A percentile compares a stretch with the other conserved stretches of the same genome.
These are phyloP conservation scores for Lachancea nothofagi DNA, from an alignment of 805 yeast species.

Conservation along the genomic window DNA sequence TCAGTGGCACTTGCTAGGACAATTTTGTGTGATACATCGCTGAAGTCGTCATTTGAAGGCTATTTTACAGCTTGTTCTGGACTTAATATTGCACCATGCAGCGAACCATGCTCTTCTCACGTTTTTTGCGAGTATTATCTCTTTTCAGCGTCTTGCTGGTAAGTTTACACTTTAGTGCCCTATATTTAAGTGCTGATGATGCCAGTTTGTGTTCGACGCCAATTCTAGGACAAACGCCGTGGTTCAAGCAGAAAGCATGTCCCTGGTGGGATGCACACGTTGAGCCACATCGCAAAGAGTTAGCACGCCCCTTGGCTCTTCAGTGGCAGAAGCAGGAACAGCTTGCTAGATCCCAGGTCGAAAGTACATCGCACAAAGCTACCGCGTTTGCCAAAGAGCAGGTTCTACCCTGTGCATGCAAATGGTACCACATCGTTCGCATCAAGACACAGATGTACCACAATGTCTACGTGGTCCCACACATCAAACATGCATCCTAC, in stretches of 20 bases:
- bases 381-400: slow-evolving; percentile 1
- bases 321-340: slow-evolving; percentile 1
- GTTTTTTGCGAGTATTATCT: not conserved
- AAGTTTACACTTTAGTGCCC: not conserved
- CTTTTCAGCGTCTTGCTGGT: not conserved
- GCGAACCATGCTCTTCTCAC: no score
- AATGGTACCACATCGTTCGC: slow-evolving; percentile 1
- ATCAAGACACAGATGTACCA: slow-evolving; percentile 14
- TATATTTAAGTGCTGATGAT: not conserved
- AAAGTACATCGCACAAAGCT: not conserved
- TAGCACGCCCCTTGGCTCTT: slow-evolving; percentile 1
- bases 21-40: no score
- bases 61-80: no score
- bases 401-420: slow-evolving; percentile 1
- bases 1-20: no score
- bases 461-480: slow-evolving; percentile 16
- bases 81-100: no score
- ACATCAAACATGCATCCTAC: slow-evolving; percentile 1
- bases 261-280: slow-evolving; percentile 8
- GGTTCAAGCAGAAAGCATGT: slow-evolving; percentile 3
- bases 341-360: not conserved
- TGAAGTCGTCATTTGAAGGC: no score
- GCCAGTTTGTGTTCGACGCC: not conserved
- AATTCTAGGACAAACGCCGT: not conserved
- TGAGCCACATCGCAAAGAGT: slow-evolving; percentile 3